phyloP scores from a whole-genome alignment of 2,329 filamentous ascomycete genomes.

The Neopestalotiopsis rosae region DNA sequence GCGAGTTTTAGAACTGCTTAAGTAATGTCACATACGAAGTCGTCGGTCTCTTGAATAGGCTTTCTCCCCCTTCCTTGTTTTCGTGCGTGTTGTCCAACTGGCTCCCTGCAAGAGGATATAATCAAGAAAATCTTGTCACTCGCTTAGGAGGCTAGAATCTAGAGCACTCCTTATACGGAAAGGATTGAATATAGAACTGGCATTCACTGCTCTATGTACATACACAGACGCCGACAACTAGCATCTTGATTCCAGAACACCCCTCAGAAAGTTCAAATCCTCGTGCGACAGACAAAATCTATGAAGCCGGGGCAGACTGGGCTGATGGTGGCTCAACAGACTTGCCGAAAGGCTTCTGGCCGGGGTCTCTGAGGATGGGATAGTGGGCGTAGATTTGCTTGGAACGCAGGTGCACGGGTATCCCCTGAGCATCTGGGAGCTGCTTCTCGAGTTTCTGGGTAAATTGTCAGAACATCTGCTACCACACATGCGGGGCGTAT shows the following conservation, averaged over 20 bases:
- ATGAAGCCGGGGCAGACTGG: conserved; percentile 23
- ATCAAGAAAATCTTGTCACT: too few species aligned
- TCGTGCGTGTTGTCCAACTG: too few species aligned
- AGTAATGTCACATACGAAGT: too few species aligned
- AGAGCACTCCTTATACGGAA: too few species aligned
- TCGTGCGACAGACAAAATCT: not conserved
- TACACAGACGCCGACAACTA: not conserved
- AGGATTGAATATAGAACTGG: not conserved
- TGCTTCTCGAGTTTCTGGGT: conserved; percentile 79
- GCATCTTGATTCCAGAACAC: not conserved
- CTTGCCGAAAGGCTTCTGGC: conserved; percentile 35
- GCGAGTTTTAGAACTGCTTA: not conserved
- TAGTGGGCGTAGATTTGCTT: conserved; percentile 66
- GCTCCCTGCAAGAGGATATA: too few species aligned
- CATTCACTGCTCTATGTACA: not conserved
- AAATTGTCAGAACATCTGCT: not conserved
- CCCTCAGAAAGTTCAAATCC: not conserved
- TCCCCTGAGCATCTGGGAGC: conserved; percentile 75
- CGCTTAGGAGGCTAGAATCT: too few species aligned
- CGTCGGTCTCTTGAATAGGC: too few species aligned
- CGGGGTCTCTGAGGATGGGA: conserved; percentile 42
- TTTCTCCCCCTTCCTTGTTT: too few species aligned
- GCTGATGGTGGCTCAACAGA: conserved; percentile 36
- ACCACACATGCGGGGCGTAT: not conserved
- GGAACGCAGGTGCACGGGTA: conserved; percentile 75